Conservation (phyloP, 2,329 filamentous ascomycete species). For the Graphilbum ipis-grandicollis region DNA sequence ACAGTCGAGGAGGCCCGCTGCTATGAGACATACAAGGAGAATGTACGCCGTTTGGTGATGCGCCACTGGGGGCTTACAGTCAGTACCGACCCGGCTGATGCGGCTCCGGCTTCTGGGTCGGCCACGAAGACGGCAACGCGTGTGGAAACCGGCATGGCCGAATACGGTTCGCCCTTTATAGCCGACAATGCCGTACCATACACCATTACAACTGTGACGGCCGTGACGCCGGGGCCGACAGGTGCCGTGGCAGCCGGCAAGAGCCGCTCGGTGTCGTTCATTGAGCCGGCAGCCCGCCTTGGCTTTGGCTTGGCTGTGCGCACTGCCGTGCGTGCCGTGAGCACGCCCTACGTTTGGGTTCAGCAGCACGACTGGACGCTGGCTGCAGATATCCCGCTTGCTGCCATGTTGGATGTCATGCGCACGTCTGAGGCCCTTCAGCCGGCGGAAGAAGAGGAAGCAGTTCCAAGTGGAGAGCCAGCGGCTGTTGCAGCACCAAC, state of each 20-base stretch:
- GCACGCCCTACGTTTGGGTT: constrained; percentile 36
- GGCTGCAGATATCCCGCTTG: constrained; percentile 24
- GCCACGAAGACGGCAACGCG: neutral
- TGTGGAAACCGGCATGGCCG: constrained; percentile 19
- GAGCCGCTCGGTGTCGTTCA: constrained; percentile 24
- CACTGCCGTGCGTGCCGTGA: constrained; percentile 26
- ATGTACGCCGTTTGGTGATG: constrained; percentile 24
- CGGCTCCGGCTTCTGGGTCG: neutral
- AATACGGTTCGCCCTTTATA: constrained; percentile 23
- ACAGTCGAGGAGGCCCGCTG: constrained; percentile 24
- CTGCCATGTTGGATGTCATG: constrained; percentile 28
- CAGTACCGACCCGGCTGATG: neutral
- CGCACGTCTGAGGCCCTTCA: constrained; percentile 10
- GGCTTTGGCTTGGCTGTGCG: constrained; percentile 37
- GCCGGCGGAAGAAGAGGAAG: neutral
- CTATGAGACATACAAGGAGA: constrained; percentile 27
- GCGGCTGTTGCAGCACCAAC: no score
- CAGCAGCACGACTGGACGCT: constrained; percentile 41
- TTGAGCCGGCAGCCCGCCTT: constrained; percentile 27
- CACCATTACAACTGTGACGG: constrained; percentile 16
- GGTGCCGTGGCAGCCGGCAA: neutral
- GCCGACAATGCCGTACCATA: constrained; percentile 20
- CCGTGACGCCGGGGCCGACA: constrained; percentile 5
- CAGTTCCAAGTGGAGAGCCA: no score
- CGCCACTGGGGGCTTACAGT: neutral